A percentile compares a stretch with the other conserved stretches of the same genome.
Evolutionary conservation across 2,329 filamentous ascomycete genomes (phyloP).

Genomic region (Aspergillus flavus): DNA sequence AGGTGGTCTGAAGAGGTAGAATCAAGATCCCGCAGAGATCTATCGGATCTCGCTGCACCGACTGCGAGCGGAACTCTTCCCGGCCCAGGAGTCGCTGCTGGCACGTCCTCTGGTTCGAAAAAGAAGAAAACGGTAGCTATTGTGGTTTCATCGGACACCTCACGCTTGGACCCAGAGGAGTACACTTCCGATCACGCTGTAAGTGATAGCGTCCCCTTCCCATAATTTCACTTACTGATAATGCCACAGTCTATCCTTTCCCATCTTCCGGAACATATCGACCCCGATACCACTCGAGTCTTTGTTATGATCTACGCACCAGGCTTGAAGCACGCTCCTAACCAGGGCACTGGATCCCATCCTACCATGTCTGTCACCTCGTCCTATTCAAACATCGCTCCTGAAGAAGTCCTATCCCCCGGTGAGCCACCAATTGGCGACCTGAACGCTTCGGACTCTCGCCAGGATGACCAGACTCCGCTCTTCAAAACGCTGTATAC

Average conservation of each 20-base stretch:
- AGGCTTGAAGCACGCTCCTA: conserved; percentile 65
- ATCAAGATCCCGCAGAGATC: conserved; percentile 54
- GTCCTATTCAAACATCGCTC: conserved; percentile 84
- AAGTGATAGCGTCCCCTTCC: conserved; percentile 44
- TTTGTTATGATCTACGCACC: conserved; percentile 92
- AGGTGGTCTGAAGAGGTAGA: conserved; percentile 91
- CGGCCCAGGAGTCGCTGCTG: conserved; percentile 38
- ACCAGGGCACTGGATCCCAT: conserved; percentile 49
- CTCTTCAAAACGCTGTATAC: conserved; percentile 79
- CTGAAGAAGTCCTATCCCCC: conserved; percentile 61
- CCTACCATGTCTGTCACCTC: conserved; percentile 69
- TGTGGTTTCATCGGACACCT: conserved; percentile 78
- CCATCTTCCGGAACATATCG: conserved; percentile 76
- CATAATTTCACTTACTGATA: conserved; percentile 12
- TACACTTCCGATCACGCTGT: conserved; percentile 78
- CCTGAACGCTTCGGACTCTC: conserved; percentile 40
- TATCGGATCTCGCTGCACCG: conserved; percentile 25
- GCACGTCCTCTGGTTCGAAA: conserved; percentile 38
- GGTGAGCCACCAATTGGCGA: conserved; percentile 54
- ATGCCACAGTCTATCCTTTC: conserved; percentile 74
- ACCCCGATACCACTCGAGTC: conserved; percentile 73
- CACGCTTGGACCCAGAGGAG: conserved; percentile 58
- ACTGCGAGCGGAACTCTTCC: conserved; percentile 34
- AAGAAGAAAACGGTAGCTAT: conserved; percentile 80
- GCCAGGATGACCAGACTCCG: conserved; percentile 50